Base-by-base conservation (phyloP, 805 yeast species). In the Saturnispora silvae region DNA sequence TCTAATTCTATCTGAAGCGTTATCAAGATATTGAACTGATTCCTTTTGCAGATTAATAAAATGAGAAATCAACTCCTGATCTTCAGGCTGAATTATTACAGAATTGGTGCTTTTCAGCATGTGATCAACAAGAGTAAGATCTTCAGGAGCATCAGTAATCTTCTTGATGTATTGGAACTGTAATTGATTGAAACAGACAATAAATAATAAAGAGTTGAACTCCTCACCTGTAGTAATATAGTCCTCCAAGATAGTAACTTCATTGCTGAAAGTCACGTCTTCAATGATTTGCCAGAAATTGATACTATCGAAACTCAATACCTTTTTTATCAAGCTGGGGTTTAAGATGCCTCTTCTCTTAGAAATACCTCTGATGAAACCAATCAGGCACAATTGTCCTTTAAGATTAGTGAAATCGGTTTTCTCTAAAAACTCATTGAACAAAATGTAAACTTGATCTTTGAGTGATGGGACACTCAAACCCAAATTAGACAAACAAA, bases 141-240 rank as follows among this genome's bases (percentile, higher is more conserved):
- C 30, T 1, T 38, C 19, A 6, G 32, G 23, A n/a, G 45, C 46
- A 7, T 46, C 46, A 6, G 46, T 31, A 8, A 47, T 19, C 6
- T 20, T 36, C 28, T 50, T 52, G 16, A 54, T 38, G 32, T 40
- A 53, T 33, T 49, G 54, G 11, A 49, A 37, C 15, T 47, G 42
- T 9, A 57, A 42, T 20, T 46, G 46, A 23, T 53, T 52, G 20
- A 48, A 24, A 28, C 53, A 27, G 13, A 48, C 41, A 40, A 54
- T 51, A 30, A 59, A 53, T 20, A 52, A 47, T 22, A 59, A 30
- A 1, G 58, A 47, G 16, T 57, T 52, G 39, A 55, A 48, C 37
- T 61, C 56, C 20, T 44, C 40, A 19, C 50, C 53, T 24, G 57
- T 45, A 9, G 60, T 63, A 35, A 56, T 57, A 37, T 64, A 47